These are phyloP conservation scores for Xylaria digitata DNA, from an alignment of 2,329 filamentous ascomycete genomes.

Conservation along the genomic window DNA sequence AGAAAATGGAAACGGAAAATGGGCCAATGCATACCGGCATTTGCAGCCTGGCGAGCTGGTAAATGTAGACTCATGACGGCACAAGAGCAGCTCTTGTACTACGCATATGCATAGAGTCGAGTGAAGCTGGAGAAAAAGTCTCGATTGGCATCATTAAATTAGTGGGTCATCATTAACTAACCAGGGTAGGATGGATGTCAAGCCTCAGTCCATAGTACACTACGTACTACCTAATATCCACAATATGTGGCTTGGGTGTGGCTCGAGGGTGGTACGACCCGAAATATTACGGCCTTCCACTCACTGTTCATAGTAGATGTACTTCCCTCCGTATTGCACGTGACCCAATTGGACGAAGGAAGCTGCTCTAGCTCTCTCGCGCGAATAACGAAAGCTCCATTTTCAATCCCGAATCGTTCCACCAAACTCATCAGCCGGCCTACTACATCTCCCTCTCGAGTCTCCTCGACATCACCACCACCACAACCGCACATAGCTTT, in stretches of 20 bases:
- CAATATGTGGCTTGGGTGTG: background rate
- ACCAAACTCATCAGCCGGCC: conserved; percentile 35
- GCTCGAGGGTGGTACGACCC: background rate
- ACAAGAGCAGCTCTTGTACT: conserved; percentile 24
- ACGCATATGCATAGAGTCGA: background rate
- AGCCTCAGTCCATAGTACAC: background rate
- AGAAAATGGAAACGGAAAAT: conserved; percentile 29
- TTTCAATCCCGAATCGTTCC: conserved; percentile 37
- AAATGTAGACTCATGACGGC: conserved; percentile 71
- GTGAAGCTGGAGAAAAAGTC: conserved; percentile 27
- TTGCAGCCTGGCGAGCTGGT: conserved; percentile 70
- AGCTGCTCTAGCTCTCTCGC: conserved; percentile 26
- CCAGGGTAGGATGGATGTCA: background rate
- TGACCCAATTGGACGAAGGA: conserved; percentile 28
- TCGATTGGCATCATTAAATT: conserved; percentile 12
- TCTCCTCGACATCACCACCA: conserved; percentile 22
- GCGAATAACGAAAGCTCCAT: conserved; percentile 41
- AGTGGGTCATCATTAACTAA: background rate
- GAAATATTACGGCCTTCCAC: background rate
- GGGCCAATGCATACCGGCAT: conserved; percentile 63
- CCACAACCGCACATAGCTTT: conserved; percentile 34
- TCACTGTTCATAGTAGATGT: too few relatives aligned
- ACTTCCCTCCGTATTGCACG: conserved; percentile 15
- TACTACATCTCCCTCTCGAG: conserved; percentile 17
- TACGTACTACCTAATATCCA: too few relatives aligned